Evolutionary conservation across 768 basidiomycete species (phyloP).

Genomic region (Tulasnella sp.): DNA sequence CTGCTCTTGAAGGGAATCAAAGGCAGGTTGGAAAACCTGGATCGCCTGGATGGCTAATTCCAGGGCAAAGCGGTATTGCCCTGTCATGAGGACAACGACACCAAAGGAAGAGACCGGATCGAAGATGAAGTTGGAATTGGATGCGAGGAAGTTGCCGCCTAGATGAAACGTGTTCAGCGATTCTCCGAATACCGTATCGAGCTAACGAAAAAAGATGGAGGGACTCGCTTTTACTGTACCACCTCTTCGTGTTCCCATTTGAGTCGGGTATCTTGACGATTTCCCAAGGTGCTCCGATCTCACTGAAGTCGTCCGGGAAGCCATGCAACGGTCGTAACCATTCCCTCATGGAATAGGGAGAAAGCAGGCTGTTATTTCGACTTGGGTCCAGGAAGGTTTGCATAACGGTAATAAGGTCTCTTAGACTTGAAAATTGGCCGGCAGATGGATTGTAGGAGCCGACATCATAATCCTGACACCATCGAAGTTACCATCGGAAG

Average conservation of each 20-base stretch:
- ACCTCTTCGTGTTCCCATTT: constrained; percentile 29
- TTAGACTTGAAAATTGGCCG: constrained; percentile 51
- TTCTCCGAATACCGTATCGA: not conserved
- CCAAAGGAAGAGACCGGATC: constrained; percentile 35
- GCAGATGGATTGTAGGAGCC: constrained; percentile 45
- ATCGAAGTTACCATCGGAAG: not conserved
- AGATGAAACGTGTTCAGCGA: not conserved
- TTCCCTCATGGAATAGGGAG: constrained; percentile 32
- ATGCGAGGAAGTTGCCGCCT: constrained; percentile 35
- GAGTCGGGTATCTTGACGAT: constrained; percentile 29
- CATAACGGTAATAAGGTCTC: constrained; percentile 46
- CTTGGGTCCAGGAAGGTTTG: constrained; percentile 46
- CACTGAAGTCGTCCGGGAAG: constrained; percentile 32
- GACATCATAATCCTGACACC: constrained; percentile 41
- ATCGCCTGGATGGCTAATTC: too few species aligned
- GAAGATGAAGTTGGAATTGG: constrained; percentile 33
- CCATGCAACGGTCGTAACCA: constrained; percentile 37
- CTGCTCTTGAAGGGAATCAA: too few species aligned
- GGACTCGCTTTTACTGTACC: constrained; percentile 36
- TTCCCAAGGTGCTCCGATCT: constrained; percentile 30
- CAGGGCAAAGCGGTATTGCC: too few species aligned
- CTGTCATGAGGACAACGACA: constrained; percentile 34
- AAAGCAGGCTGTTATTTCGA: constrained; percentile 30
- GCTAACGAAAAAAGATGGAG: not conserved
- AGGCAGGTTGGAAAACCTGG: too few species aligned